phyloP scores from a whole-genome alignment of 2,329 filamentous ascomycete species.

The Lecanicillium sp. region DNA sequence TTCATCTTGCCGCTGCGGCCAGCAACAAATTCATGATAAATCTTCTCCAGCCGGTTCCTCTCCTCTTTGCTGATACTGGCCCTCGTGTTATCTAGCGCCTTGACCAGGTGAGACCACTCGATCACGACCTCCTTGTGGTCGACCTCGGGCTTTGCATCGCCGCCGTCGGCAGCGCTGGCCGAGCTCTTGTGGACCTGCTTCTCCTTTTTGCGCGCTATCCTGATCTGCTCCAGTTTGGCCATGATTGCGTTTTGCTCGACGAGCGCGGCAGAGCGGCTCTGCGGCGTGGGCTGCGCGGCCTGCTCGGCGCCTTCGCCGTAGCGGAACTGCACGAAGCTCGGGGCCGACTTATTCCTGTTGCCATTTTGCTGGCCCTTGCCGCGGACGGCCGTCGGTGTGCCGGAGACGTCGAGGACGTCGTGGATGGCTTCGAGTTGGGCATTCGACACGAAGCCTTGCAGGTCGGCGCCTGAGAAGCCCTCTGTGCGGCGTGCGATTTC shows the following conservation, averaged over 20 bases:
- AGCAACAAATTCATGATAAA: slow-evolving; percentile 89
- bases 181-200: slow-evolving; percentile 24
- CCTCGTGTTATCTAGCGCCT: slow-evolving; percentile 68
- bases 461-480: slow-evolving; percentile 87
- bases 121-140: slow-evolving; percentile 68
- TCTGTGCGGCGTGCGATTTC: slow-evolving; percentile 75
- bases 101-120: slow-evolving; percentile 73
- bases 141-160: slow-evolving; percentile 20
- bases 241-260: slow-evolving; percentile 72
- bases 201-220: slow-evolving; percentile 52
- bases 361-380: slow-evolving; percentile 26
- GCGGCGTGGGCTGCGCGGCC: slow-evolving; percentile 32
- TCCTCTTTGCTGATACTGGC: slow-evolving; percentile 79
- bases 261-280: slow-evolving; percentile 47
- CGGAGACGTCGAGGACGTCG: slow-evolving; percentile 64
- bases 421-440: slow-evolving; percentile 96
- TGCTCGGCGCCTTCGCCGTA: slow-evolving; percentile 56
- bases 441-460: slow-evolving; percentile 93
- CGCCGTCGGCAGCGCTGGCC: slow-evolving; percentile 12
- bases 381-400: slow-evolving; percentile 16
- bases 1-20: slow-evolving; percentile 93
- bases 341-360: slow-evolving; percentile 22
- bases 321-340: slow-evolving; percentile 73
- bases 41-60: slow-evolving; percentile 62
- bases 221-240: slow-evolving; percentile 75